Evolutionary conservation across 352 stramenopile genomes (phyloP), one percentile per base, ranked within the genome.

Genomic region (Achlya hypogyna): DNA sequence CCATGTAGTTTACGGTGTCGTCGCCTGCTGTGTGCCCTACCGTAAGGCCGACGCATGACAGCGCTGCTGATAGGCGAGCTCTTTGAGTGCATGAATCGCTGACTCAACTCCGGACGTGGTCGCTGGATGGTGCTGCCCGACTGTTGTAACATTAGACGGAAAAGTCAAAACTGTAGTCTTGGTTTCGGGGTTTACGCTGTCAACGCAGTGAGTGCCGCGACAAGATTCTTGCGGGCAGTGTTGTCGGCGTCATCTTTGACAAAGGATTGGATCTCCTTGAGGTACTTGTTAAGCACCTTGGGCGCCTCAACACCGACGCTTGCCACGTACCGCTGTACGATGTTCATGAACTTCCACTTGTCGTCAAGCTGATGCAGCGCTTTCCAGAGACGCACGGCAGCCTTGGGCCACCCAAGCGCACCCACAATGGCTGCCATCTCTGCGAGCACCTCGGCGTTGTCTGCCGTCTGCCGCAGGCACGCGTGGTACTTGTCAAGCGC

Each of bases 261-360:
- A 8, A 56, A 38, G 6, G 14, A 22, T n/a, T 38, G 25, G 31
- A 56, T 56, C 25, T 56, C 49, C 31, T 56, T 56, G 2, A 56
- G 25, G 49, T 56, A 56, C 49, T 56, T 56, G 25, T 12, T 16
- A 38, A 56, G 49, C 10, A 56, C 49, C 31, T 56, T 56, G 25
- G 49, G 49, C 31, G 49, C 16, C 49, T 56, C 49, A 16, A 35
- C 31, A 9, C 8, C 8, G 22, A 65, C 9, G 8, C 9, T 18
- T 18, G 14, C 10, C n/a, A 65, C 43, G 25, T 53, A 65, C 14
- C 59, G 18, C 31, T 56, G 49, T 12, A 56, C 49, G 31, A 56
- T 56, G 10, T 10, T 16, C 49, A 56, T 56, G 25, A 56, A 56
- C 32, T 67, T 67, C 60, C 60, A 67, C 40, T 58, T 49, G 45